Percentiles rank a stretch among this genome's conserved stretches.
Evolutionary conservation across 2,329 filamentous ascomycete genomes (phyloP).

Genomic region (Colletotrichum ledebouriae): DNA sequence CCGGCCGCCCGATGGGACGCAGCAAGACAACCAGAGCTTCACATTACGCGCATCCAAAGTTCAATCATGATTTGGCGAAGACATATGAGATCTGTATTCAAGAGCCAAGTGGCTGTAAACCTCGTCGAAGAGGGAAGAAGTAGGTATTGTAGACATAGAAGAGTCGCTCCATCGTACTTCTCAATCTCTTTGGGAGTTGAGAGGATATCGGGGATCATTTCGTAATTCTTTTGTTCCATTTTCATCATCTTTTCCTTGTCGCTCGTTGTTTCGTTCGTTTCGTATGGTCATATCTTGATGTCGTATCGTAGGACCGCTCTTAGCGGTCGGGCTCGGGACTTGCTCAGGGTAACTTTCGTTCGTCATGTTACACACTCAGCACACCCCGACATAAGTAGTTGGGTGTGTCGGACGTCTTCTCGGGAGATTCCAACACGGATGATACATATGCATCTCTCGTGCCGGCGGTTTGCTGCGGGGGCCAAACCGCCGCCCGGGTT

Average conservation of each 20-base stretch:
- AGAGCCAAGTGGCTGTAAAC: slow-evolving; percentile 34
- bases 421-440: slow-evolving; percentile 32
- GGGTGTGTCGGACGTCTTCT: slow-evolving; percentile 34
- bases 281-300: slow-evolving; percentile 22
- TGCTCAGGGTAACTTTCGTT: slow-evolving; percentile 23
- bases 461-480: slow-evolving; percentile 33
- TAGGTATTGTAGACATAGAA: slow-evolving; percentile 35
- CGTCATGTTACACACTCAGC: slow-evolving; percentile 23
- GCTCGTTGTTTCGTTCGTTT: slow-evolving; percentile 13
- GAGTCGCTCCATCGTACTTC: slow-evolving; percentile 40
- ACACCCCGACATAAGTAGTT: slow-evolving; percentile 26
- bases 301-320: background rate
- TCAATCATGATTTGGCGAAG: background rate
- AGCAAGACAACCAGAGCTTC: too few species aligned
- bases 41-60: too few species aligned
- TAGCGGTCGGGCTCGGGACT: slow-evolving; percentile 13
- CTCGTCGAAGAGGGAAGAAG: slow-evolving; percentile 36
- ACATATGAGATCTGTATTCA: slow-evolving; percentile 38
- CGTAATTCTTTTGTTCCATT: slow-evolving; percentile 28
- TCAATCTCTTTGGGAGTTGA: background rate
- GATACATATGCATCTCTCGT: slow-evolving; percentile 10
- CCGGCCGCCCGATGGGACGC: too few species aligned
- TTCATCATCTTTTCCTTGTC: slow-evolving; percentile 19
- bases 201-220: slow-evolving; percentile 21
- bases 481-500: slow-evolving; percentile 38